A percentile compares a stretch with the other conserved stretches of the same genome.
Evolutionary conservation across 2,329 filamentous ascomycete species (phyloP).

Genomic region (Atkinsonella texensis): DNA sequence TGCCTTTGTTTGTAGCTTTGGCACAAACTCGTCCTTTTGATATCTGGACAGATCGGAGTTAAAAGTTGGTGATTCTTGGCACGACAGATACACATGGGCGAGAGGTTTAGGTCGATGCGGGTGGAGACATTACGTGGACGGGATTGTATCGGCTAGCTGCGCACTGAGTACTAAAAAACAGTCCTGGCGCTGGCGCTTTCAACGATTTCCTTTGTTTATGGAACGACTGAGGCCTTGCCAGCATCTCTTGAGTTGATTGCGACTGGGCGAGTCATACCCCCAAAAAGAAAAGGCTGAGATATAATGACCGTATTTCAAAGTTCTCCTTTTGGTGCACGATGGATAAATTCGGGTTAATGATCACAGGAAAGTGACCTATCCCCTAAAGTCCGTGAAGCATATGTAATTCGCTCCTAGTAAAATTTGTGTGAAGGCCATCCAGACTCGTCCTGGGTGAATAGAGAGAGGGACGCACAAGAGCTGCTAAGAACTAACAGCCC

Average conservation of each 20-base stretch:
- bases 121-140: constrained; percentile 31
- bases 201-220: constrained; percentile 25
- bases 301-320: constrained; percentile 13
- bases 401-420: too few relatives aligned
- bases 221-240: constrained; percentile 20
- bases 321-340: not conserved
- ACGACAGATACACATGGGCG: constrained; percentile 23
- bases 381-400: too few relatives aligned
- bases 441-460: too few relatives aligned
- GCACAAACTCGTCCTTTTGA: constrained; percentile 11
- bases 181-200: constrained; percentile 9
- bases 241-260: constrained; percentile 21
- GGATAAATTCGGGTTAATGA: too few relatives aligned
- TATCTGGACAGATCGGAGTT: constrained; percentile 16
- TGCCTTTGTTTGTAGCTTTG: constrained; percentile 15
- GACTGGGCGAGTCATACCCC: constrained; percentile 17
- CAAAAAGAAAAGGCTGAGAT: constrained; percentile 25
- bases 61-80: constrained; percentile 20
- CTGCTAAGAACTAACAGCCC: too few relatives aligned
- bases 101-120: constrained; percentile 28
- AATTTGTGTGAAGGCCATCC: too few relatives aligned
- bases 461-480: too few relatives aligned
- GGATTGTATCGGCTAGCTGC: constrained; percentile 30
- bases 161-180: constrained; percentile 17
- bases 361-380: too few relatives aligned